Conservation (phyloP, 2,329 filamentous ascomycete genomes). For the Cercospora zeina region DNA sequence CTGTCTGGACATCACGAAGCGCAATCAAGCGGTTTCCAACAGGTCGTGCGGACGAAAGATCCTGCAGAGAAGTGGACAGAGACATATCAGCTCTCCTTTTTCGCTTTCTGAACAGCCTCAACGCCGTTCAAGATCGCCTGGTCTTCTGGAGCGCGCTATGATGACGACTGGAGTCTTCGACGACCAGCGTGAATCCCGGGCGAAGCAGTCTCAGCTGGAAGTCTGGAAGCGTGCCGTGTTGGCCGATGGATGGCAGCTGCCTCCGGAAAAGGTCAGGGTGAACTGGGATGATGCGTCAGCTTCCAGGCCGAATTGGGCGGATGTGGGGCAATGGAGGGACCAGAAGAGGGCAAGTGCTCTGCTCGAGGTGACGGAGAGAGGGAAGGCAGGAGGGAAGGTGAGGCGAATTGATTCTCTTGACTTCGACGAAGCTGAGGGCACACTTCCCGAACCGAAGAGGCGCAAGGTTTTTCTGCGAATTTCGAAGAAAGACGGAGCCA, state of each 20-base stretch:
- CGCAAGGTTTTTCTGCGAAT: neutral
- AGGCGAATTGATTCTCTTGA: neutral
- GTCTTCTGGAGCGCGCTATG: neutral
- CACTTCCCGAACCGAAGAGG: neutral
- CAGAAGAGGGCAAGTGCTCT: neutral
- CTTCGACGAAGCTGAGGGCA: neutral
- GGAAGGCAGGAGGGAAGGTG: neutral
- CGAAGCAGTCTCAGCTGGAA: neutral
- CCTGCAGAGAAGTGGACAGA: neutral
- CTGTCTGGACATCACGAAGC: neutral
- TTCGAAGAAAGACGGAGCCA: neutral
- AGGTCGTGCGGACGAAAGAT: neutral
- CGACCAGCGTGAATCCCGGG: neutral
- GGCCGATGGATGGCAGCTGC: neutral
- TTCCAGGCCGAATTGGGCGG: neutral
- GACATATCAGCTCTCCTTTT: neutral
- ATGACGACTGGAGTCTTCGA: conserved; percentile 7
- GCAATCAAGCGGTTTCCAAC: neutral
- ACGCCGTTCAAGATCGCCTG: neutral
- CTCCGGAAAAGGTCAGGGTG: neutral
- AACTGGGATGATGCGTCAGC: neutral
- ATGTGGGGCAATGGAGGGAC: neutral
- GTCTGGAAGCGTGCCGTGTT: neutral
- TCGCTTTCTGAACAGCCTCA: neutral
- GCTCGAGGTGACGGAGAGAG: neutral